phyloP scores from a whole-genome alignment of 179 eudicot species.

The Camellia oleifera region DNA sequence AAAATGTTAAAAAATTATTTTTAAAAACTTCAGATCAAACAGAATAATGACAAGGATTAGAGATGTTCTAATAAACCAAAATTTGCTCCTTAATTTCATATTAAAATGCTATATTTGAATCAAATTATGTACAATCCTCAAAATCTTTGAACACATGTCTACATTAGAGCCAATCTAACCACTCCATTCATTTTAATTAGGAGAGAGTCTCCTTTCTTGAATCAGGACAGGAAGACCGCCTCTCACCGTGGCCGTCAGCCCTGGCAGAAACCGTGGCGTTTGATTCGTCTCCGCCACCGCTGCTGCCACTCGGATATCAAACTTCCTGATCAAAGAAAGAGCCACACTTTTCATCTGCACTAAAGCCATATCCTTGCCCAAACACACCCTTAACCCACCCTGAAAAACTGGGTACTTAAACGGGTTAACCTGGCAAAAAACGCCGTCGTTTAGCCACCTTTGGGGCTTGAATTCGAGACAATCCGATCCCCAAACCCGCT shows the following conservation, averaged over 20 bases:
- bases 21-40: no score
- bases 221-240: slow-evolving; percentile 59
- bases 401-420: slow-evolving; percentile 75
- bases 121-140: no score
- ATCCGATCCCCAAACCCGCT: slow-evolving; percentile 64
- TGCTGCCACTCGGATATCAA: slow-evolving; percentile 35
- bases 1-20: no score
- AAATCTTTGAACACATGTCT: no score
- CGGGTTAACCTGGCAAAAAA: slow-evolving; percentile 39
- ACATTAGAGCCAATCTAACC: no score
- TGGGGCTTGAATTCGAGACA: slow-evolving; percentile 67
- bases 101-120: no score
- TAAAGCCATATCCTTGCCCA: slow-evolving; percentile 73
- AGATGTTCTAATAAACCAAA: no score
- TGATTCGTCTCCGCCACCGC: slow-evolving; percentile 22
- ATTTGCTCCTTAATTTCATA: no score
- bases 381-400: slow-evolving; percentile 67
- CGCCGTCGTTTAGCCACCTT: slow-evolving; percentile 61
- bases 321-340: slow-evolving; percentile 35
- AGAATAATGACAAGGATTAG: no score
- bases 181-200: no score
- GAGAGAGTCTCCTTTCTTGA: slow-evolving; percentile 7
- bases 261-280: slow-evolving; percentile 45
- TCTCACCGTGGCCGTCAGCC: slow-evolving; percentile 55
- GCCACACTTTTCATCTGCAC: slow-evolving; percentile 54